phyloP scores from a whole-genome alignment of 805 yeast species.

The Candida golubevii region DNA sequence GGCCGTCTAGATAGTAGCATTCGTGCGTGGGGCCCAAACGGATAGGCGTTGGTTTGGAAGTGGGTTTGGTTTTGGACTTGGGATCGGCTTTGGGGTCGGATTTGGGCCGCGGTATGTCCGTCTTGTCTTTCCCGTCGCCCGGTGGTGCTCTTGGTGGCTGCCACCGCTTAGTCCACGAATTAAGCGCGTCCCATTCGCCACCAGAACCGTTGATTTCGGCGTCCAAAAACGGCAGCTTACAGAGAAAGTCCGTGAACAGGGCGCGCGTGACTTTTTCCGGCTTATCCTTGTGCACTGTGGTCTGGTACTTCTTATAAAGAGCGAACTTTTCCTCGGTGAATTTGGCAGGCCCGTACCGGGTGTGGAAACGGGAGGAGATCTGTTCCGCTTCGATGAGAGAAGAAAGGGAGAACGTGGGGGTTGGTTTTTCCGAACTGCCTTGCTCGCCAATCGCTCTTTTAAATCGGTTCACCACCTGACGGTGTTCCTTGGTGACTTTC shows the following conservation, averaged over 20 bases:
- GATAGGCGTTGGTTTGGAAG: neutral
- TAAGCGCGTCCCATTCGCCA: conserved; percentile 38
- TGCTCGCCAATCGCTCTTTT: conserved; percentile 31
- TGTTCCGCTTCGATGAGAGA: conserved; percentile 41
- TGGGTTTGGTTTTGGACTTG: conserved; percentile 9
- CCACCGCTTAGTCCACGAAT: conserved; percentile 37
- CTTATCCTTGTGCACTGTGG: conserved; percentile 60
- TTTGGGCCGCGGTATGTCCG: conserved; percentile 26
- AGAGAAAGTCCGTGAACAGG: conserved; percentile 62
- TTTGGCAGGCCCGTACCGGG: conserved; percentile 50
- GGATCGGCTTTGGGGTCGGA: neutral
- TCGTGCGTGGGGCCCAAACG: conserved; percentile 71
- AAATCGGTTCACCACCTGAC: conserved; percentile 62
- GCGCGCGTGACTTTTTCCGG: conserved; percentile 40
- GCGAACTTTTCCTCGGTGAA: conserved; percentile 57
- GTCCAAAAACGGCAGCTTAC: conserved; percentile 57
- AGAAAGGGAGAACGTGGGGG: conserved; percentile 18
- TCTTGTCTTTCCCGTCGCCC: conserved; percentile 36
- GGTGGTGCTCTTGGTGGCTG: neutral
- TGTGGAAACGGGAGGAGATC: conserved; percentile 28
- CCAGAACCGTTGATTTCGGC: conserved; percentile 21
- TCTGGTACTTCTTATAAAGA: conserved; percentile 66
- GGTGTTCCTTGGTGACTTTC: conserved; percentile 58
- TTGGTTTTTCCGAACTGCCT: neutral
- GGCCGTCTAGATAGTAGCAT: conserved; percentile 60